Conservation (phyloP, 2,329 filamentous ascomycete genomes). For the Calonectria pteridis region DNA sequence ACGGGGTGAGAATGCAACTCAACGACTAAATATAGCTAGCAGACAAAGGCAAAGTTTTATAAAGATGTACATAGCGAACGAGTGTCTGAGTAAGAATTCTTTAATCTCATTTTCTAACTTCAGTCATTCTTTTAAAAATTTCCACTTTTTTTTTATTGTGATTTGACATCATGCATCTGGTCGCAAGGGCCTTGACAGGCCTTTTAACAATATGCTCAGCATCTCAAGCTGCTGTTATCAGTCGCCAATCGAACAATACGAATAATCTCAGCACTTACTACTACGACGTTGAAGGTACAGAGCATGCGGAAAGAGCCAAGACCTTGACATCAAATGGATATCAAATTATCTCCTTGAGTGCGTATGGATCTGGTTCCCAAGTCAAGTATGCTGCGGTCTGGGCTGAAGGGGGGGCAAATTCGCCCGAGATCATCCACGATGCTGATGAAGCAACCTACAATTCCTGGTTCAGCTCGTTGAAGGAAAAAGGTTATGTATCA, state of each 20-base stretch:
- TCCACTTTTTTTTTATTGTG: background rate
- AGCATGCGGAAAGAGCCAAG: conserved; percentile 8
- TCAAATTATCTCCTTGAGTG: conserved; percentile 28
- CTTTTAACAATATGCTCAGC: background rate
- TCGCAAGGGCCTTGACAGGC: background rate
- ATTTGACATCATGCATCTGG: background rate
- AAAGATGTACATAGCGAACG: background rate
- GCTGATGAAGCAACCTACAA: conserved; percentile 17
- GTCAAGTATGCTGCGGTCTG: conserved; percentile 33
- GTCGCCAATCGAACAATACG: background rate
- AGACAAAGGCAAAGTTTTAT: background rate
- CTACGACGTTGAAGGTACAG: background rate
- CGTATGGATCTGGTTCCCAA: conserved; percentile 22
- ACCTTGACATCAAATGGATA: background rate
- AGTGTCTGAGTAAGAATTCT: too few relatives aligned
- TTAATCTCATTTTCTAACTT: background rate
- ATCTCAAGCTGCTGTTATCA: background rate
- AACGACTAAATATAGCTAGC: background rate
- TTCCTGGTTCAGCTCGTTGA: conserved; percentile 25
- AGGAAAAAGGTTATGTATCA: background rate
- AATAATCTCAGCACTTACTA: conserved; percentile 16
- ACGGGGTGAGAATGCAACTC: background rate
- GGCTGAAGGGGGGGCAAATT: background rate
- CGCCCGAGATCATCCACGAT: conserved; percentile 17
- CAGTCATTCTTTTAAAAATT: background rate